Base-by-base conservation (phyloP, 805 yeast species). In the Schwanniomyces pseudopolymorphus region DNA sequence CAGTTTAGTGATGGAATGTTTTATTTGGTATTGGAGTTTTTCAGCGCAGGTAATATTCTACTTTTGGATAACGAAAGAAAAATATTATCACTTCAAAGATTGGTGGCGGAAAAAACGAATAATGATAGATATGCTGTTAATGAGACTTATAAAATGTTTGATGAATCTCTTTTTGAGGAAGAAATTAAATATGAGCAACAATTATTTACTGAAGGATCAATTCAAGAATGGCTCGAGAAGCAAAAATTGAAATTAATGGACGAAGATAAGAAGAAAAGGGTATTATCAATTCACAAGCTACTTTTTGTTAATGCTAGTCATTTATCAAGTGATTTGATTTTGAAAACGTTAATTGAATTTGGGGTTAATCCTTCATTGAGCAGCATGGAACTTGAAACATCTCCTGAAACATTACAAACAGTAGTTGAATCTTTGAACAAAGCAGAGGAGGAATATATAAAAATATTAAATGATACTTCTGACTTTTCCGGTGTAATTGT, bases 11-110 rank as follows among this genome's bases (percentile, higher is more conserved):
- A 89, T 57, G 96, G 96, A 2, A 57, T 80, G 43, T 83, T 69
- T 58, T 85, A 87, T 55, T 69, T 92, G 52, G 96, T 89, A 0
- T 66, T 92, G 44, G 99, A 92, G 64, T 92, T 92, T 58, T 92
- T 91, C 70, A 87, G 97, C 60, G 97, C 97, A 2, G 99, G 99
- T 22, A 92, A 92, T 60, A 80, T 92, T 45, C 70, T 92, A 16
- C 72, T 92, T 17, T 72, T 92, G 50, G 95, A 92, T 63, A 76
- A 80, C 24, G 77, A 84, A 17, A 64, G 74, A 49, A 83, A 79
- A 55, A 89, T 91, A 42, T 55, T 90, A 57, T 74, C 92, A 0
- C 67, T 90, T 24, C 91, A 87, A 60, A 80, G 97, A 65, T 69
- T 85, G 19, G 97, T 89, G 8, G 80, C 80, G 27, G 95, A 87